Evolutionary conservation across 495 filamentous ascomycete species (phyloP).

Genomic region (Thozetella sp.): DNA sequence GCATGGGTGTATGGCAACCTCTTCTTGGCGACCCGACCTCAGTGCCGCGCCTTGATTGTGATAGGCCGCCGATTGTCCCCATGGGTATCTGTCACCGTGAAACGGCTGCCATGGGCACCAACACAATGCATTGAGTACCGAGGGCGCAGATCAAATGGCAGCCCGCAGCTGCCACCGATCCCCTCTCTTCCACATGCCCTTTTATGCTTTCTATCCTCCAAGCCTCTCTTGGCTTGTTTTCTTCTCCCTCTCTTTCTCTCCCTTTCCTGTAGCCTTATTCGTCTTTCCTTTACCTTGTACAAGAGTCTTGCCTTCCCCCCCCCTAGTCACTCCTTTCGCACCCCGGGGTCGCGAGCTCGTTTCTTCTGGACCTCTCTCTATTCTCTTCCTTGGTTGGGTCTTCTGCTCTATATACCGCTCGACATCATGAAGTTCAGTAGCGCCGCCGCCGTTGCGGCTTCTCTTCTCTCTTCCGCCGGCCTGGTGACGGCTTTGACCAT

Average conservation of each 20-base stretch:
- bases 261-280: background rate
- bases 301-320: background rate
- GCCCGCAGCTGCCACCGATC: background rate
- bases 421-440: constrained; percentile 21
- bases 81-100: background rate
- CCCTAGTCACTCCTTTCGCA: constrained; percentile 11
- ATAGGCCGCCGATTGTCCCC: background rate
- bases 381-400: constrained; percentile 3
- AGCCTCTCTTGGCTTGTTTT: background rate
- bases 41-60: background rate
- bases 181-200: background rate
- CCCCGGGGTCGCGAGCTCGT: background rate
- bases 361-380: constrained; percentile 1
- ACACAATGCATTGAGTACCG: background rate
- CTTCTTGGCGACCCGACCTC: background rate
- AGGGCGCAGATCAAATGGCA: background rate
- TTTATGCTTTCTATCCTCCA: constrained; percentile 4
- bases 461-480: constrained; percentile 21
- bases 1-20: too few species aligned
- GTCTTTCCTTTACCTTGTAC: constrained; percentile 12
- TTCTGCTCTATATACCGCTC: constrained; percentile 2
- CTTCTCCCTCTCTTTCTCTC: background rate
- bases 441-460: constrained; percentile 23
- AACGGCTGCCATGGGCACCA: background rate
- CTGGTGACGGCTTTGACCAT: constrained; percentile 20